Percentiles rank a stretch among this genome's conserved stretches.
phyloP scores from a whole-genome alignment of 768 basidiomycete genomes.

The Mycena alexandri region DNA sequence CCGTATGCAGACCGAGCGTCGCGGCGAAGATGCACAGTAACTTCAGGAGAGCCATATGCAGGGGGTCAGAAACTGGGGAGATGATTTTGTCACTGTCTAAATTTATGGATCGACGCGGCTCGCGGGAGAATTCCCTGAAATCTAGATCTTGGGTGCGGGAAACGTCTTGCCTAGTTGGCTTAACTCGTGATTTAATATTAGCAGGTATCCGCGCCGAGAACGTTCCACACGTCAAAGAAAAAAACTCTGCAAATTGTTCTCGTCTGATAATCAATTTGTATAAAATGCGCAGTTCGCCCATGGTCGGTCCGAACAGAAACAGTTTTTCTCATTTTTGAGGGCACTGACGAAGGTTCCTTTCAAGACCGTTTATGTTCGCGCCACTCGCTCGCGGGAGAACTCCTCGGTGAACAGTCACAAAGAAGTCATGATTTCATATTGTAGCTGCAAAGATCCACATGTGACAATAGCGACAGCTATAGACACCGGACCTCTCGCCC shows the following conservation, averaged over 20 bases:
- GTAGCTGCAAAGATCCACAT: slow-evolving; percentile 20
- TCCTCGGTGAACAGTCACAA: slow-evolving; percentile 18
- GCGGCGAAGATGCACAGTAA: slow-evolving; percentile 28
- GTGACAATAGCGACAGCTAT: slow-evolving; percentile 24
- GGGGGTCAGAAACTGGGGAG: not conserved
- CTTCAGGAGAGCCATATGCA: slow-evolving; percentile 27
- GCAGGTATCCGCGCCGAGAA: slow-evolving; percentile 23
- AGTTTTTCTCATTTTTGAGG: not conserved
- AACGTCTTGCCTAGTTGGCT: slow-evolving; percentile 12
- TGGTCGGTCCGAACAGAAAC: not conserved
- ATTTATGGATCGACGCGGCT: slow-evolving; percentile 20
- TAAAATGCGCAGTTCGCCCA: not conserved
- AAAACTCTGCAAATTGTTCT: not conserved
- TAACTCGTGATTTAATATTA: slow-evolving; percentile 34
- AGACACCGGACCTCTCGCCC: not conserved
- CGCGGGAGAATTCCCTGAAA: slow-evolving; percentile 29
- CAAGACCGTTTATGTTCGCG: not conserved
- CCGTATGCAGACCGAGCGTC: slow-evolving; percentile 28
- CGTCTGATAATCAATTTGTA: not conserved
- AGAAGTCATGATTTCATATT: slow-evolving; percentile 30
- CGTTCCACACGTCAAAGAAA: slow-evolving; percentile 24
- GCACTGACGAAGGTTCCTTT: too few species aligned
- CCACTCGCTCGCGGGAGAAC: slow-evolving; percentile 23
- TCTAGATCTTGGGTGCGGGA: slow-evolving; percentile 27
- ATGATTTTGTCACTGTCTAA: slow-evolving; percentile 3